Evolutionary conservation across 2,329 filamentous ascomycete genomes (phyloP).

Genomic region (Ceratocystis variospora): DNA sequence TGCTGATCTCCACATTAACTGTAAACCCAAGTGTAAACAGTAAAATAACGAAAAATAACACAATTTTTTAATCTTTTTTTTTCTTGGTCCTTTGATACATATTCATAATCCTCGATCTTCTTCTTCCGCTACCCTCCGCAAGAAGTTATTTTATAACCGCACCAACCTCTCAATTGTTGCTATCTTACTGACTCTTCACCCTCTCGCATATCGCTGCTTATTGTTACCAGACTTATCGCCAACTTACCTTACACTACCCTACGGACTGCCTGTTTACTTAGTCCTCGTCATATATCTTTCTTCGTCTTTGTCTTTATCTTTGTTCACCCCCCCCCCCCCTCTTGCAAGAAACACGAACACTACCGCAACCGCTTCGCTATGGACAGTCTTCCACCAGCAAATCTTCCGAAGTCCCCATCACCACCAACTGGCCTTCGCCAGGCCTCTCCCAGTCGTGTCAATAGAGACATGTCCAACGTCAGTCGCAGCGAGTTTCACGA

Average conservation of each 20-base stretch:
- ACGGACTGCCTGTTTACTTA: not conserved
- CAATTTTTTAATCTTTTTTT: not conserved
- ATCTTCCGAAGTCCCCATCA: not conserved
- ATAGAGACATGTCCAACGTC: slow-evolving; percentile 31
- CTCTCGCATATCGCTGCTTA: too few species aligned
- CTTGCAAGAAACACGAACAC: not conserved
- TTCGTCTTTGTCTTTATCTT: not conserved
- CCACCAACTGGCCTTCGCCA: slow-evolving; percentile 33
- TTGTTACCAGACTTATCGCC: too few species aligned
- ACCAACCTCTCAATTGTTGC: too few species aligned
- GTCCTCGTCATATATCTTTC: not conserved
- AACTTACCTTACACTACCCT: not conserved
- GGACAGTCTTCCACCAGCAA: not conserved
- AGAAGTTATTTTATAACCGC: not conserved
- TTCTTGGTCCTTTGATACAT: not conserved
- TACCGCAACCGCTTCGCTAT: not conserved
- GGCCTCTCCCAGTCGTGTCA: slow-evolving; percentile 50
- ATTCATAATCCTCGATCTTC: not conserved
- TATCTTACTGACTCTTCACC: too few species aligned
- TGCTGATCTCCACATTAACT: not conserved
- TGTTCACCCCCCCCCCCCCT: not conserved
- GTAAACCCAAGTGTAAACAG: not conserved
- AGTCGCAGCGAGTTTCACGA: slow-evolving; percentile 34
- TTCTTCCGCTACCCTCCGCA: not conserved
- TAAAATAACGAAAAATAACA: slow-evolving; percentile 1